A percentile compares a stretch with the other conserved stretches of the same genome.
These are phyloP conservation scores for Panicum miliaceum DNA, from an alignment of 176 grass and related monocot species.

Conservation along the genomic window DNA sequence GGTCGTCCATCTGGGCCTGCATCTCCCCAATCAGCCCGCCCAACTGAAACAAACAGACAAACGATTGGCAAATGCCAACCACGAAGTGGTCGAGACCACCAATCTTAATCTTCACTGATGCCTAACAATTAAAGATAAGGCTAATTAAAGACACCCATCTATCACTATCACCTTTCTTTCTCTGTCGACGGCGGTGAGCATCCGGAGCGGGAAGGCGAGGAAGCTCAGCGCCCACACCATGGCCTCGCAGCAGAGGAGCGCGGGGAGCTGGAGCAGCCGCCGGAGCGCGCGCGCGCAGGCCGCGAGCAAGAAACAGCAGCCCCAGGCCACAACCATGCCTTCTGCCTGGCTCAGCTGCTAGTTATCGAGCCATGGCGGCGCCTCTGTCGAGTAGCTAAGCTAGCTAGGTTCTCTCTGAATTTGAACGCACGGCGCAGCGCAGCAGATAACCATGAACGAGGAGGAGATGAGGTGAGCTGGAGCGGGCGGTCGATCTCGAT, in stretches of 20 bases:
- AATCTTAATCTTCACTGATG: no score
- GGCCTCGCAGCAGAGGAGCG: conserved; percentile 39
- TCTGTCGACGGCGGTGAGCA: conserved; percentile 40
- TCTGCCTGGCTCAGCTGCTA: fast-evolving
- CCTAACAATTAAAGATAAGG: no score
- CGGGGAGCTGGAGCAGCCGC: conserved; percentile 3
- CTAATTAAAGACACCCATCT: no score
- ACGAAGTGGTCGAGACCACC: no score
- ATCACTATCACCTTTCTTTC: background rate
- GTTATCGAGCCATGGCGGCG: background rate
- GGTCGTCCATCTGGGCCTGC: conserved; percentile 63
- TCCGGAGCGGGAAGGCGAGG: conserved; percentile 45
- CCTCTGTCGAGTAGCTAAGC: background rate
- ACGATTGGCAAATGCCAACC: no score
- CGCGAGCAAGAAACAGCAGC: background rate
- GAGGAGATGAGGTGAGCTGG: no score
- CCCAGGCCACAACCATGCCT: conserved; percentile 26
- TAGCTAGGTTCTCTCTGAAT: background rate
- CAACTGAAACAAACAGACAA: conserved; percentile 32
- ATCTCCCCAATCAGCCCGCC: conserved; percentile 53
- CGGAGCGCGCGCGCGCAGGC: background rate
- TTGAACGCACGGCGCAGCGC: no score
- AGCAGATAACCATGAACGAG: no score
- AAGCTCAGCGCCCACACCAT: conserved; percentile 43
- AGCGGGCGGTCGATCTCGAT: background rate